Base-by-base conservation (phyloP, 148 eudicot genomes). In the Chenopodium quinoa region DNA sequence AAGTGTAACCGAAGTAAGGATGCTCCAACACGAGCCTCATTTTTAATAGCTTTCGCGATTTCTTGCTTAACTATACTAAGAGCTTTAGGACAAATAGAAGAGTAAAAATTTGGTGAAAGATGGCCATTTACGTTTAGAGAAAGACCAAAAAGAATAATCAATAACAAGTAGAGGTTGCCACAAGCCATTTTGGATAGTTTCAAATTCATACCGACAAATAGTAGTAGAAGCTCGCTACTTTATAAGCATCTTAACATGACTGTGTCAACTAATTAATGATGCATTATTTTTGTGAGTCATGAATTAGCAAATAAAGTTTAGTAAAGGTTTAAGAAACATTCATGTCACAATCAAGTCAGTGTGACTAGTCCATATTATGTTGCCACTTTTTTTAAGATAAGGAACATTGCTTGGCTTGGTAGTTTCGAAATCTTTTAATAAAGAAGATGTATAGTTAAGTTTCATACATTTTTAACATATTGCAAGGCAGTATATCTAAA, bases 1-100 rank as follows among this genome's bases (percentile, higher is more conserved):
- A 90, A 90, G 73, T 87, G 91, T 37, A 90, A 56, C 58, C 93
- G 93, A 47, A 90, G 90, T 22, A 90, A 78, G 7, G 91, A 89
- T 0, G 93, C 93, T 13, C 91, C 93, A 75, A 86, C 85, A 7
- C 93, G 90, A n/a, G 88, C 34, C 71, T 89, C 91, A 9, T 64
- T 79, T 52, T 64, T 31, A 23, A 89, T 77, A 14, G 90, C 93
- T 14, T 73, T 72, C 7, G 27, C 68, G 5, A 81, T 11, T 31
- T 71, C 87, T 81, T 81, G 29, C 67, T 85, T 67, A 25, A 81
- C 84, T 10, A 85, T 85, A 23, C 31, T 37, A 12, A 81, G 52
- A 71, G 84, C 82, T 27, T 69, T 64, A 20, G 87, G 87, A 44
- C 87, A 85, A 27, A 79, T 73, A 17, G 75, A 67, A 0, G 87